Evolutionary conservation across 2,329 filamentous ascomycete species (phyloP).

Genomic region (Apiospora hydei): DNA sequence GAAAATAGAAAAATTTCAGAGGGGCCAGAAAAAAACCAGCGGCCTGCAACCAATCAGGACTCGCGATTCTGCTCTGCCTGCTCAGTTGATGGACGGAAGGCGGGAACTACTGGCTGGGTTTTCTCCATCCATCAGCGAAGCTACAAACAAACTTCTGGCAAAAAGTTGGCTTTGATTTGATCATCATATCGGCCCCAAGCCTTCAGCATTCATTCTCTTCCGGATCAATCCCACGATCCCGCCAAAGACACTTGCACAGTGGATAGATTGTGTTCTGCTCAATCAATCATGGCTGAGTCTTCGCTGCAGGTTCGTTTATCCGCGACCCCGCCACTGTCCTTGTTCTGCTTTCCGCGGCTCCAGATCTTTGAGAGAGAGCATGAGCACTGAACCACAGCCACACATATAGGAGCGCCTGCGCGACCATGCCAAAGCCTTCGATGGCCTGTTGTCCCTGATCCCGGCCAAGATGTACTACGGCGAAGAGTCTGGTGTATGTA

Average conservation of each 20-base stretch:
- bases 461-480: conserved; percentile 92
- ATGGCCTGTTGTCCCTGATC: conserved; percentile 85
- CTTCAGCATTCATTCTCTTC: background rate
- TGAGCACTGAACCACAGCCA: conserved; percentile 8
- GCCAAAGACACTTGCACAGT: background rate
- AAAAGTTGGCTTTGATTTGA: conserved; percentile 15
- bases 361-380: conserved; percentile 23
- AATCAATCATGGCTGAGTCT: conserved; percentile 34
- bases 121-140: conserved; percentile 16
- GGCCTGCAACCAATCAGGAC: background rate
- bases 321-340: conserved; percentile 19
- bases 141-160: conserved; percentile 4
- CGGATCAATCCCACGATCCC: conserved; percentile 12
- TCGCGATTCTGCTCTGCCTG: background rate
- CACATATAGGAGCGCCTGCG: conserved; percentile 60
- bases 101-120: conserved; percentile 18
- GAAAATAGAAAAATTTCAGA: conserved; percentile 14
- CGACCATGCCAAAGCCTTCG: conserved; percentile 76
- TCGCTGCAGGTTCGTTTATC: conserved; percentile 37
- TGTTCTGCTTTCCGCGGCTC: conserved; percentile 4
- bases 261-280: background rate
- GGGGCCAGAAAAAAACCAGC: background rate
- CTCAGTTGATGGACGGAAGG: conserved; percentile 5
- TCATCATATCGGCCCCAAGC: conserved; percentile 7
- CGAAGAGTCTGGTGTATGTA: conserved; percentile 81